Percentiles rank a stretch among this genome's conserved stretches.
Conservation (phyloP, 202 grass and related monocot genomes). For the Panicum hallii region DNA sequence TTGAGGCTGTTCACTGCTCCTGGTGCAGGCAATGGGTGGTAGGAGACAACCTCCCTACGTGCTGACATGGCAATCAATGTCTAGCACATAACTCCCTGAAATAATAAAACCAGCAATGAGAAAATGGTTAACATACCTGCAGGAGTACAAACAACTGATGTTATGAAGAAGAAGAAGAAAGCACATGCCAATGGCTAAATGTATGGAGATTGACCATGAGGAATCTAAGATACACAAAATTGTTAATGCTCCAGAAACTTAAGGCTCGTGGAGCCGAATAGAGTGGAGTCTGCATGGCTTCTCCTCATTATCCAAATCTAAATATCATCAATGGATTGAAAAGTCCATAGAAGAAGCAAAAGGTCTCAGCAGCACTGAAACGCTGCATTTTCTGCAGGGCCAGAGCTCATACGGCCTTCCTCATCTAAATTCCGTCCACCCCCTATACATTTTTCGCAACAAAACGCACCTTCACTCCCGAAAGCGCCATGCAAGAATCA, state of each 20-base stretch:
- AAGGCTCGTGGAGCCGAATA: background rate
- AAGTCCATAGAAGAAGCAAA: no score
- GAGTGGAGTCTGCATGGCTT: background rate
- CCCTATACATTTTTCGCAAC: background rate
- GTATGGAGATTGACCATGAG: background rate
- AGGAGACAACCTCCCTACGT: conserved; percentile 48
- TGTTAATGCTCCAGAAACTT: background rate
- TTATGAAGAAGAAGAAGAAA: background rate
- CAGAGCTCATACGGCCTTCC: no score
- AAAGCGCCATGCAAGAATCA: background rate
- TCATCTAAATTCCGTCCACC: background rate
- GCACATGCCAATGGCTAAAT: background rate
- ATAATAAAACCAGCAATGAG: background rate
- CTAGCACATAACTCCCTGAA: conserved; percentile 44
- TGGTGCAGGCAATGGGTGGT: conserved; percentile 55
- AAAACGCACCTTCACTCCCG: background rate
- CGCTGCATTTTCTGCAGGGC: background rate
- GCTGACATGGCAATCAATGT: conserved; percentile 35
- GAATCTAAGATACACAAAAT: background rate
- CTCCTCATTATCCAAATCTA: background rate
- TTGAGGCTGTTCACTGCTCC: conserved; percentile 32
- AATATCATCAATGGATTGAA: background rate
- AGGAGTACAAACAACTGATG: background rate
- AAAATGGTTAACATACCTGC: background rate
- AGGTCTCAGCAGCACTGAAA: background rate